Conservation (phyloP, 2,329 filamentous ascomycete species). For the Pestalotiopsis sp. region DNA sequence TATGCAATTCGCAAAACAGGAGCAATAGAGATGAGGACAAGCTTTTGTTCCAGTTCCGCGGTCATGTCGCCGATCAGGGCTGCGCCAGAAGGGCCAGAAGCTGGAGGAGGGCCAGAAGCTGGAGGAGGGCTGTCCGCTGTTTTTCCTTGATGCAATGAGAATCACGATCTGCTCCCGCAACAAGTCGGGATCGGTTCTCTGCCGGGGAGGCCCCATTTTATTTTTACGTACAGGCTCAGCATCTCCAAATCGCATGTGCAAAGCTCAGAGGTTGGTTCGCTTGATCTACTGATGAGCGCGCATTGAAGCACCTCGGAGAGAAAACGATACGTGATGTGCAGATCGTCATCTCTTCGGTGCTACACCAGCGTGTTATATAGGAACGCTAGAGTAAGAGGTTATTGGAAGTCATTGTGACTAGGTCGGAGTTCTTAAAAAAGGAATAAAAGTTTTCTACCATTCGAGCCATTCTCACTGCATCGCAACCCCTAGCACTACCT, state of each 20-base stretch:
- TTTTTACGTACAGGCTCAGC: background rate
- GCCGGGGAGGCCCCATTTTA: background rate
- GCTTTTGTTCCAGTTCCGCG: background rate
- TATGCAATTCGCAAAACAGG: background rate
- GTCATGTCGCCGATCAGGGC: background rate
- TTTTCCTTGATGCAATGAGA: background rate
- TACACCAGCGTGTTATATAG: background rate
- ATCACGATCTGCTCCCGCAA: constrained; percentile 7
- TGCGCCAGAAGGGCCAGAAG: background rate
- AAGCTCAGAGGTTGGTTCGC: background rate
- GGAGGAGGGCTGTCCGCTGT: background rate
- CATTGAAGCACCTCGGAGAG: background rate
- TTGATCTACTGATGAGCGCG: background rate
- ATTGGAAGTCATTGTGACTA: background rate
- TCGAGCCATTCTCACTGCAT: background rate
- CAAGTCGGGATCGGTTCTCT: background rate
- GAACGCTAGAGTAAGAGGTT: background rate
- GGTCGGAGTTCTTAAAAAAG: background rate
- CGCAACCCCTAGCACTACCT: background rate
- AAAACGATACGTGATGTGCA: background rate
- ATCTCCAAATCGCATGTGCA: background rate
- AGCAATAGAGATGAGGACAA: background rate
- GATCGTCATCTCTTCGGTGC: background rate
- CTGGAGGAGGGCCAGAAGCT: background rate
- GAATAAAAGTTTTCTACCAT: background rate